phyloP scores from a whole-genome alignment of 2,329 filamentous ascomycete species.

The Pseudohalonectria lignicola region DNA sequence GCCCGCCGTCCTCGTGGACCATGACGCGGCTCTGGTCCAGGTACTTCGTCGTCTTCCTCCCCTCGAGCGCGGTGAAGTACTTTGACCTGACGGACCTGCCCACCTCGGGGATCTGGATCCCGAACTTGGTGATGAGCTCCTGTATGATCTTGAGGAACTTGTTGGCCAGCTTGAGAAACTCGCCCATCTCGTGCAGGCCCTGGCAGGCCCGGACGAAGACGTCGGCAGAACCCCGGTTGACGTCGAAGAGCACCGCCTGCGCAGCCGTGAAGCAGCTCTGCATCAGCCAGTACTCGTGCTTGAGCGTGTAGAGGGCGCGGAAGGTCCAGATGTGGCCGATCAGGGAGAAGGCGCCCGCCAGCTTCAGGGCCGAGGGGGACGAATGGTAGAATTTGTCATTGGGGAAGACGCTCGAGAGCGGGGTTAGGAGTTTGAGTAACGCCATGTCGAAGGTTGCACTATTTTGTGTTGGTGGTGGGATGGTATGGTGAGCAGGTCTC shows the following conservation, averaged over 20 bases:
- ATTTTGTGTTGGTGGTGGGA: neutral
- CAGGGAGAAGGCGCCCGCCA: slow-evolving; percentile 3
- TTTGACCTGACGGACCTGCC: neutral
- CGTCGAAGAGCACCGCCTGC: slow-evolving; percentile 1
- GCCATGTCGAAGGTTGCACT: slow-evolving; percentile 3
- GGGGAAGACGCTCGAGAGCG: neutral
- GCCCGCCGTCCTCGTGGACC: neutral
- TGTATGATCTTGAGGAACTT: slow-evolving; percentile 1
- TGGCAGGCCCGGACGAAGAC: slow-evolving; percentile 3
- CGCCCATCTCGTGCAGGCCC: slow-evolving; percentile 3
- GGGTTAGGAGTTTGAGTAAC: slow-evolving; percentile 2
- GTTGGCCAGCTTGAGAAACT: slow-evolving; percentile 2
- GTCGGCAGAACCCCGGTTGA: slow-evolving; percentile 2
- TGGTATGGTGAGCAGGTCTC: neutral
- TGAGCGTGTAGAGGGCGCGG: slow-evolving; percentile 12
- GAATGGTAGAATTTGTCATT: neutral
- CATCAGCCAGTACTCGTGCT: slow-evolving; percentile 10
- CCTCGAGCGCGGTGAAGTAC: slow-evolving; percentile 1
- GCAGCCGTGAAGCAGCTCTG: slow-evolving; percentile 3
- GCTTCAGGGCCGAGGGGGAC: neutral
- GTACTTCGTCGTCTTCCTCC: neutral
- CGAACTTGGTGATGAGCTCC: neutral
- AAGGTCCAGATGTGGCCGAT: slow-evolving; percentile 12
- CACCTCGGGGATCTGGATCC: neutral
- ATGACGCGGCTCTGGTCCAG: neutral